Conservation (phyloP, 2,329 filamentous ascomycete genomes). For the Claviceps sp. region DNA sequence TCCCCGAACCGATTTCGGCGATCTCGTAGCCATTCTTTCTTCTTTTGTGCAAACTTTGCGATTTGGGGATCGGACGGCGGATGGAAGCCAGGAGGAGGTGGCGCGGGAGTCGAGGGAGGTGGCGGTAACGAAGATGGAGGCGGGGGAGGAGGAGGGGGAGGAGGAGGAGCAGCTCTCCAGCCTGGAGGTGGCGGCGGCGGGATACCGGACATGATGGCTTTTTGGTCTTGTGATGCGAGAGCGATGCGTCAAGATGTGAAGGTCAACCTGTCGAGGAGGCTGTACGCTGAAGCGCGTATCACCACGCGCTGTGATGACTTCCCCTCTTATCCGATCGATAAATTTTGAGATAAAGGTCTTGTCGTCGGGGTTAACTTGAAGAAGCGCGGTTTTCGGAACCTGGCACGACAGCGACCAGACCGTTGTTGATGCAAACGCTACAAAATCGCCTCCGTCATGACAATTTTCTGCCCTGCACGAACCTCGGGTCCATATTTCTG, state of each 20-base stretch:
- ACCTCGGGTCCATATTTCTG: constrained; percentile 6
- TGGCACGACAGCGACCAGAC: constrained; percentile 17
- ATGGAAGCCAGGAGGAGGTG: constrained; percentile 60
- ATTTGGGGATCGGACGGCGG: constrained; percentile 70
- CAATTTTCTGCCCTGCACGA: constrained; percentile 20
- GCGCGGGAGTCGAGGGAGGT: constrained; percentile 39
- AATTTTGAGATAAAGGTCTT: not conserved
- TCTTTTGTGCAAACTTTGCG: constrained; percentile 96
- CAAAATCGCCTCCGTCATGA: constrained; percentile 16
- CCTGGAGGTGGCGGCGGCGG: constrained; percentile 45
- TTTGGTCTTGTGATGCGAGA: constrained; percentile 12
- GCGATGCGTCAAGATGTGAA: constrained; percentile 13
- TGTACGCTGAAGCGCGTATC: constrained; percentile 23
- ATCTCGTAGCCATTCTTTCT: constrained; percentile 91
- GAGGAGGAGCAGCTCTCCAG: constrained; percentile 39
- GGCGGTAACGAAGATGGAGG: constrained; percentile 43
- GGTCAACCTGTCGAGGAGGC: constrained; percentile 14
- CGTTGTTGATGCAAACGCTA: constrained; percentile 8
- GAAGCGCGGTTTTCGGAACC: constrained; percentile 15
- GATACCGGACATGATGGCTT: constrained; percentile 34
- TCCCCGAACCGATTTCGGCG: constrained; percentile 91
- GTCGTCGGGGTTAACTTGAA: constrained; percentile 6
- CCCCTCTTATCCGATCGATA: constrained; percentile 5
- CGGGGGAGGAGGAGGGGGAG: constrained; percentile 44
- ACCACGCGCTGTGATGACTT: constrained; percentile 16